Evolutionary conservation across 352 stramenopile species (phyloP).

Genomic region (Phytophthora sp.): DNA sequence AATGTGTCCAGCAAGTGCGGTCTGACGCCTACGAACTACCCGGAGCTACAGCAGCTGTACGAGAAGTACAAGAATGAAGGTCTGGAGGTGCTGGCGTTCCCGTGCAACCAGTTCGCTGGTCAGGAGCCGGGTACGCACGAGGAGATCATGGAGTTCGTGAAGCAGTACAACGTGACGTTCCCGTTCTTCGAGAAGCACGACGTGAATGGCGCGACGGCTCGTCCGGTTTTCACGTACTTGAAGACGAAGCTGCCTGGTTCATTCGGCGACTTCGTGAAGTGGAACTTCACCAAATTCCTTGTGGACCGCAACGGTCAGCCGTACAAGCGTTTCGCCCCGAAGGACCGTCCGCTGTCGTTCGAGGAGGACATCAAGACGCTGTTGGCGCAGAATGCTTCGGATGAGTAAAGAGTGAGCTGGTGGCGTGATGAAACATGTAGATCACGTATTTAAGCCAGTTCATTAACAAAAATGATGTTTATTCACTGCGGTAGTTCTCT

Average conservation of each 20-base stretch:
- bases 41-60: conserved; percentile 76
- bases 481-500: too few relatives aligned
- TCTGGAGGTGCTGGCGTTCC: conserved; percentile 81
- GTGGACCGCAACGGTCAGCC: conserved; percentile 89
- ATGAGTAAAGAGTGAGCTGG: background rate
- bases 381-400: conserved; percentile 33
- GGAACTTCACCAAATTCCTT: conserved; percentile 93
- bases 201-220: conserved; percentile 83
- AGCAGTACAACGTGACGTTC: conserved; percentile 56
- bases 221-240: conserved; percentile 87
- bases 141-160: conserved; percentile 72
- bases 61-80: conserved; percentile 74
- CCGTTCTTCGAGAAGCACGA: conserved; percentile 83
- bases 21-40: conserved; percentile 87
- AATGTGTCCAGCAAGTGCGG: conserved; percentile 90
- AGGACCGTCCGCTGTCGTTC: conserved; percentile 72
- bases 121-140: conserved; percentile 73
- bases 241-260: conserved; percentile 75
- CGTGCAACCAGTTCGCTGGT: conserved; percentile 88
- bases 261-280: conserved; percentile 83
- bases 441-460: background rate
- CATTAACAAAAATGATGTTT: too few relatives aligned
- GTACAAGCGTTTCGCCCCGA: conserved; percentile 75
- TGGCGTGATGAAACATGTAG: too few relatives aligned
- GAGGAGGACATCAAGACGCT: conserved; percentile 81